A percentile compares a stretch with the other conserved stretches of the same genome.
Conservation (phyloP, 768 basidiomycete species). For the Suillus bovinus region DNA sequence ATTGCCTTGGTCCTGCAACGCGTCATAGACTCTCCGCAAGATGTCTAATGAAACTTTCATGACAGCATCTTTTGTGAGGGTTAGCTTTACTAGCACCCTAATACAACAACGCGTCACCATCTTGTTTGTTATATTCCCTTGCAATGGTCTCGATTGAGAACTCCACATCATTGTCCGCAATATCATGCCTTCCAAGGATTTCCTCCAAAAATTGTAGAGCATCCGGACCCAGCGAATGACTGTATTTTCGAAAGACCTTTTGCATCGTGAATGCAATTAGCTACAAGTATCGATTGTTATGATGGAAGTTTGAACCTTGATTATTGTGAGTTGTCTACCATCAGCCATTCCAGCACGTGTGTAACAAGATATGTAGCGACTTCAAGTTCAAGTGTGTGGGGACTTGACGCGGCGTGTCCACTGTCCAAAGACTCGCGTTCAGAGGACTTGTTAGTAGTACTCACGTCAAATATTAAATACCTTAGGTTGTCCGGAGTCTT, state of each 20-base stretch:
- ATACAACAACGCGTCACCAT: conserved; percentile 49
- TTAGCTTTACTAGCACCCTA: background rate
- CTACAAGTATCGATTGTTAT: conserved; percentile 1
- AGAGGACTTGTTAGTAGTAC: background rate
- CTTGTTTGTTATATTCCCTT: conserved; percentile 87
- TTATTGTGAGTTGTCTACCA: conserved; percentile 40
- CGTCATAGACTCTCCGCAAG: conserved; percentile 71
- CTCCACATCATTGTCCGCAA: conserved; percentile 68
- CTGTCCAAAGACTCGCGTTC: background rate
- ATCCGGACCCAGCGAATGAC: conserved; percentile 83
- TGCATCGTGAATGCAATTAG: background rate
- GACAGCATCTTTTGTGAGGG: conserved; percentile 56
- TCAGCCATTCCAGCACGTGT: conserved; percentile 34
- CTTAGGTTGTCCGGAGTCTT: background rate
- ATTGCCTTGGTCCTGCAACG: conserved; percentile 64
- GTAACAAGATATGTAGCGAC: background rate
- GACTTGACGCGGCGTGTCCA: background rate
- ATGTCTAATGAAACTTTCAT: conserved; percentile 80
- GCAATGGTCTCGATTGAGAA: conserved; percentile 78
- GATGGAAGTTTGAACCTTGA: conserved; percentile 37
- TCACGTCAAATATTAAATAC: background rate
- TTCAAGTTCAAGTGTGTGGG: background rate
- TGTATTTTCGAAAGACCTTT: conserved; percentile 86
- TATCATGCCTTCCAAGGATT: conserved; percentile 70
- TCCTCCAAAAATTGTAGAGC: conserved; percentile 70